Percentiles rank a stretch among this genome's conserved stretches.
phyloP scores from a whole-genome alignment of 495 filamentous ascomycete species.

The Podospora pseudocomata region DNA sequence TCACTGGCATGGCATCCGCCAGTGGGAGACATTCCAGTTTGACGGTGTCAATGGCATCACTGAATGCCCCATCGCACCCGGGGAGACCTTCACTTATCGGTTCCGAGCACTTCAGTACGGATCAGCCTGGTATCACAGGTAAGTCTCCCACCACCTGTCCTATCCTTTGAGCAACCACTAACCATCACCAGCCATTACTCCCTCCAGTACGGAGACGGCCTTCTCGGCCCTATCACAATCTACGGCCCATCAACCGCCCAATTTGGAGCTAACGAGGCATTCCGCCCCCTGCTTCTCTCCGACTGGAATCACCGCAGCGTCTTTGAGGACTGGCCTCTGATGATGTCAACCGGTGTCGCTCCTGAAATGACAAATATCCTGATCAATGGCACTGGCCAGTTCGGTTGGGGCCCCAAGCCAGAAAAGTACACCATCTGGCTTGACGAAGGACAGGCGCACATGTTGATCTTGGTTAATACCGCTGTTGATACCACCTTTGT shows the following conservation, averaged over 20 bases:
- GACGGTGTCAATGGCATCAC: constrained; percentile 46
- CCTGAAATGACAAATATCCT: constrained; percentile 25
- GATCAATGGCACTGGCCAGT: constrained; percentile 35
- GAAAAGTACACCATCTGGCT: constrained; percentile 4
- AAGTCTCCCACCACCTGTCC: neutral
- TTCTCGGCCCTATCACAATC: constrained; percentile 47
- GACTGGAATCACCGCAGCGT: constrained; percentile 29
- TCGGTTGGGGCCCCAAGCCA: neutral
- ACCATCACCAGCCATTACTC: constrained; percentile 42
- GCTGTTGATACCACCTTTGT: constrained; percentile 31
- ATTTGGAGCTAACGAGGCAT: neutral
- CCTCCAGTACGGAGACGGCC: constrained; percentile 49
- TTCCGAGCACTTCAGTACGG: constrained; percentile 54
- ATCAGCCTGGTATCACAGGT: constrained; percentile 50
- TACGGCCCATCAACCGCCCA: constrained; percentile 8
- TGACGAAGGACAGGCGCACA: constrained; percentile 34
- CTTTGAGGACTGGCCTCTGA: constrained; percentile 29
- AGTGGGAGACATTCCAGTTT: constrained; percentile 37
- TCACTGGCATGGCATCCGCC: constrained; percentile 36
- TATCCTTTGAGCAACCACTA: no score
- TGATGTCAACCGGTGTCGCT: constrained; percentile 9
- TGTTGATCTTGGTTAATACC: constrained; percentile 51
- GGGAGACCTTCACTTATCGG: constrained; percentile 47
- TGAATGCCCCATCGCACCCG: constrained; percentile 51
- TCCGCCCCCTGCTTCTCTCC: constrained; percentile 26